These are phyloP conservation scores for Teunomyces pallodes DNA, from an alignment of 805 yeast genomes.

Conservation along the genomic window DNA sequence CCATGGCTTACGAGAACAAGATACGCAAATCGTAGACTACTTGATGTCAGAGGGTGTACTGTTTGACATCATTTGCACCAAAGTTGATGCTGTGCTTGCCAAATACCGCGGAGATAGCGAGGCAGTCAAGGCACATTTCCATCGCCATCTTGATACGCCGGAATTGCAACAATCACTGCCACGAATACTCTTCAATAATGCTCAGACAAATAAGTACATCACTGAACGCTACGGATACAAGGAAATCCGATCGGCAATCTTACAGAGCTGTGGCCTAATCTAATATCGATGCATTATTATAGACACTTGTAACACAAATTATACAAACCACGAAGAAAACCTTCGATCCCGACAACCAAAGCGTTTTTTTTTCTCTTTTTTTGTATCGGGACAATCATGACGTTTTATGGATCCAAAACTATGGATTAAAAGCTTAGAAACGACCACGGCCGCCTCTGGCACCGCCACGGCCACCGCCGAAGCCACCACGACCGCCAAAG, in stretches of 20 bases:
- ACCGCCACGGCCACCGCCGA: conserved; percentile 2
- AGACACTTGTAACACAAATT: conserved; percentile 4
- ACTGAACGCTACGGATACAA: conserved; percentile 51
- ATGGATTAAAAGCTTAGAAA: conserved; percentile 10
- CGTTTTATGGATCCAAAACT: neutral
- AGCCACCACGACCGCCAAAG: neutral
- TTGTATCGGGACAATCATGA: conserved; percentile 1
- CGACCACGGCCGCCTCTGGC: conserved; percentile 20
- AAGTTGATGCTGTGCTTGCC: conserved; percentile 56
- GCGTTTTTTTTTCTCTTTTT: no score
- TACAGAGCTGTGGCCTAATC: conserved; percentile 50
- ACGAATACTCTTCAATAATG: conserved; percentile 52
- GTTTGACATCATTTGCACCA: conserved; percentile 75
- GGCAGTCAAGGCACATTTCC: conserved; percentile 25
- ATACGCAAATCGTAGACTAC: conserved; percentile 49
- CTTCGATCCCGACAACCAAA: neutral
- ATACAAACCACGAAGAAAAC: conserved; percentile 10
- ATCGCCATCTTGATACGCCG: conserved; percentile 35
- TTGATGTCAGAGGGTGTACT: conserved; percentile 57
- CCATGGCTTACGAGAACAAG: conserved; percentile 59
- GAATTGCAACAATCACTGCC: conserved; percentile 40
- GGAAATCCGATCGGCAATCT: conserved; percentile 48
- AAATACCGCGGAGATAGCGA: conserved; percentile 13
- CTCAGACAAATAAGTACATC: conserved; percentile 33
- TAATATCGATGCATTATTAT: conserved; percentile 3